Percentiles rank a stretch among this genome's conserved stretches.
Conservation (phyloP, 495 filamentous ascomycete species). For the Entonaema liquescens region DNA sequence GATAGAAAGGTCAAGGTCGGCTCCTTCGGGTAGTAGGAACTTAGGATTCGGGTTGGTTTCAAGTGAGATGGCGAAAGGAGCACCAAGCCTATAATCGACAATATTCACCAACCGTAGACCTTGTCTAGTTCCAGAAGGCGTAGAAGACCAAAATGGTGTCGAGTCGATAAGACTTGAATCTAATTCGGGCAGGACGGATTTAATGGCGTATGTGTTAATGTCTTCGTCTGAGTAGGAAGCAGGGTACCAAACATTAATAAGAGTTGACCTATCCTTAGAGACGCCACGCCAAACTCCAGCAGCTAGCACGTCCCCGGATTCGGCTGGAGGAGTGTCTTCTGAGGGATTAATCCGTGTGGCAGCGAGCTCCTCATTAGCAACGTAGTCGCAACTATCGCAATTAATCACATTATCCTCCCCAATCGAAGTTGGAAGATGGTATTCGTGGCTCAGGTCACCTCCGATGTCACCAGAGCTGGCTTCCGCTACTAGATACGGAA, state of each 20-base stretch:
- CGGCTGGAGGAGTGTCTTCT: constrained; percentile 36
- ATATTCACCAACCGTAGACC: constrained; percentile 58
- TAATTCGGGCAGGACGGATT: constrained; percentile 73
- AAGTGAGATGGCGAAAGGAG: constrained; percentile 32
- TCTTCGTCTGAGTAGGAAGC: constrained; percentile 52
- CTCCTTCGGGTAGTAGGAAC: constrained; percentile 41
- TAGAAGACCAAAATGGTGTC: constrained; percentile 62
- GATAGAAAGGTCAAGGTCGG: constrained; percentile 41
- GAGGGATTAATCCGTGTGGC: constrained; percentile 30
- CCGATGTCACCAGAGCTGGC: constrained; percentile 97
- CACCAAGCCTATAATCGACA: constrained; percentile 59
- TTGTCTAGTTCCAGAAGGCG: constrained; percentile 4
- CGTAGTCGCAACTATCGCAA: constrained; percentile 76
- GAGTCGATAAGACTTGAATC: constrained; percentile 75
- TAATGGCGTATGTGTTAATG: constrained; percentile 76
- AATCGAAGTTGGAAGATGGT: constrained; percentile 79
- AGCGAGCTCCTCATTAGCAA: constrained; percentile 87
- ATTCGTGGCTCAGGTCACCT: constrained; percentile 91
- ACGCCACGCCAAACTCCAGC: constrained; percentile 70
- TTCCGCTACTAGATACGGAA: constrained; percentile 84
- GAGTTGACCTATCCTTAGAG: constrained; percentile 69
- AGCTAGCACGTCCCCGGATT: constrained; percentile 25
- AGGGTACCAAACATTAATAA: constrained; percentile 75
- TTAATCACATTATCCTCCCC: constrained; percentile 87
- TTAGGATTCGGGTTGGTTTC: background rate